Evolutionary conservation across 1,284 basidiomycete species (phyloP).

Genomic region (Phylloporus gajari): DNA sequence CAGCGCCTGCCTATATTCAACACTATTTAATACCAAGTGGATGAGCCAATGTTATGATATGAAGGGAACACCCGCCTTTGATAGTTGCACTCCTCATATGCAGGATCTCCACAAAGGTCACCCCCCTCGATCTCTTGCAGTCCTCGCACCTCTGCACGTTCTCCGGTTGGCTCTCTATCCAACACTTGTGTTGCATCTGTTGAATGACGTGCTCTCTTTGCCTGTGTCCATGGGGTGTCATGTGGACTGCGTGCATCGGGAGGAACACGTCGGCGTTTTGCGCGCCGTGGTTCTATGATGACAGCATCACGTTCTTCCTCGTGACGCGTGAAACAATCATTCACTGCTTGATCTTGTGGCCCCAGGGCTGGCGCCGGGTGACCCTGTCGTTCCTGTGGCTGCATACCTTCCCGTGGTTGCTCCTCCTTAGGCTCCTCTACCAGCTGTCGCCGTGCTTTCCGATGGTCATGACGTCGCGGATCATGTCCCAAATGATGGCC

Average conservation of each 20-base stretch:
- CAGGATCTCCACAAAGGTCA: conserved; percentile 38
- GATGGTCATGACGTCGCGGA: conserved; percentile 26
- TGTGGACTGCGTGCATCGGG: conserved; percentile 13
- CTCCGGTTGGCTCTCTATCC: conserved; percentile 1
- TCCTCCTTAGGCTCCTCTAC: neutral
- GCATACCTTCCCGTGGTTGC: neutral
- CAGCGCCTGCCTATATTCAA: conserved; percentile 6
- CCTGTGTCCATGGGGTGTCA: conserved; percentile 1
- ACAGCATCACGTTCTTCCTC: neutral
- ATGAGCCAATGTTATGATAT: conserved; percentile 11
- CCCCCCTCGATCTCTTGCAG: conserved; percentile 25
- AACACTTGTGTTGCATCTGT: conserved; percentile 3
- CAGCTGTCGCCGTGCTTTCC: neutral
- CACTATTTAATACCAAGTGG: conserved; percentile 7
- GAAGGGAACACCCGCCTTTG: conserved; percentile 24
- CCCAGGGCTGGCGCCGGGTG: conserved; percentile 3
- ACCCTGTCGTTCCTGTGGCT: conserved; percentile 5
- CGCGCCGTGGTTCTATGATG: conserved; percentile 3
- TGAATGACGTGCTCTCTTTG: conserved; percentile 30
- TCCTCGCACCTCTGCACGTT: neutral
- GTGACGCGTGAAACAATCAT: conserved; percentile 10
- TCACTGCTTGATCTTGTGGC: conserved; percentile 1
- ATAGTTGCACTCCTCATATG: conserved; percentile 7
- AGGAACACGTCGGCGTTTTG: conserved; percentile 30
- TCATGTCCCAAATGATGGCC: conserved; percentile 41